Evolutionary conservation across 2,329 filamentous ascomycete species (phyloP), one percentile per base, ranked within the genome.

Genomic region (Fusarium continuum): DNA sequence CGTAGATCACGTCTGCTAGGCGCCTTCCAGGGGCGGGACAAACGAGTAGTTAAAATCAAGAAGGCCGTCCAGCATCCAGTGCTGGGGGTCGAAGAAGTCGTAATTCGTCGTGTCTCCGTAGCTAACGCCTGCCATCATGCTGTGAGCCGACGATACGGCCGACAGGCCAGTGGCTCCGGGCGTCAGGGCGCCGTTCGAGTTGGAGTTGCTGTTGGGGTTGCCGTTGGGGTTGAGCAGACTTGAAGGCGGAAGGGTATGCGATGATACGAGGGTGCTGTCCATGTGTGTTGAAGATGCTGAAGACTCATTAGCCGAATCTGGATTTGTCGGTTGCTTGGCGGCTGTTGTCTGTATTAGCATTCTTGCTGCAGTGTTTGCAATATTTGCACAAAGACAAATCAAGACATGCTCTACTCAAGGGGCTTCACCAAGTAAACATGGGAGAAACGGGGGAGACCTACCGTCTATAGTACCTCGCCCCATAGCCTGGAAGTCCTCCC

Each of bases 11-110:
- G 20, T 25, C 26, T 29, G 26, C 59, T 74, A 85, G 61, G 82
- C 77, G 61, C 83, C 80, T 59, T 89, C 85, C 31, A 87, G 74
- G 2, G 82, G 80, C 53, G 79, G 77, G 31, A 83, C 80, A 69
- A 85, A 89, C 10, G 82, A 83, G 72, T 89, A 93, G 64, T 91
- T 91, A 73, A 94, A 90, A 73, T 93, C 91, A 58, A 95, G 82
- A 28, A 94, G 82, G 13, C 91, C 91, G 74, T 97, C 93, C 58
- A 97, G 80, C 82, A 96, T 92, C 93, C 93, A 97, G 75, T 94
- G 92, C 70, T 97, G 83, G 1, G 93, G 92, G 76, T 97, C 93
- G 72, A 96, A 97, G 61, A 96, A 92, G 74, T 96, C 91, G 75
- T 93, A 93, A 69, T 88, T 90, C 9, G 86, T 85, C 50, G 91